phyloP scores from a whole-genome alignment of 768 basidiomycete species.

The Russula sp. region DNA sequence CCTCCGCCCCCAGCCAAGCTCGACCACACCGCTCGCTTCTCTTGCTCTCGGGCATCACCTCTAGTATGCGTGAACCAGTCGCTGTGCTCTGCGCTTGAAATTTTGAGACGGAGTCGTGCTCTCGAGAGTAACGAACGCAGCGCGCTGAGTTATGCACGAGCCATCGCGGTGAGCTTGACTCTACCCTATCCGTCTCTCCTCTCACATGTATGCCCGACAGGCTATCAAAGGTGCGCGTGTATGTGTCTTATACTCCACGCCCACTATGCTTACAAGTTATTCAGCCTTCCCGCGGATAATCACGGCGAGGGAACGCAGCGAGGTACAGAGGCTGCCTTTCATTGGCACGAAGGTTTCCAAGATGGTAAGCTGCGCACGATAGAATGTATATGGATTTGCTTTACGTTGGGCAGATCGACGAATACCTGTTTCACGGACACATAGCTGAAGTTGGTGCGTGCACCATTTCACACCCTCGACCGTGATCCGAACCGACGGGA shows the following conservation, averaged over 20 bases:
- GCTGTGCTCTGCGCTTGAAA: slow-evolving; percentile 50
- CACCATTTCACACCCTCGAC: background rate
- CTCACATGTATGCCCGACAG: slow-evolving; percentile 28
- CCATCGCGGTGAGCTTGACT: slow-evolving; percentile 48
- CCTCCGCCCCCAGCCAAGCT: slow-evolving; percentile 26
- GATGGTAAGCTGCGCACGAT: slow-evolving; percentile 28
- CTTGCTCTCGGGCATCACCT: slow-evolving; percentile 59
- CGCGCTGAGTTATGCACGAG: slow-evolving; percentile 65
- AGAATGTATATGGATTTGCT: background rate
- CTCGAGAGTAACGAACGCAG: slow-evolving; percentile 65
- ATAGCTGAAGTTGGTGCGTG: slow-evolving; percentile 54
- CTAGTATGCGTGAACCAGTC: slow-evolving; percentile 64
- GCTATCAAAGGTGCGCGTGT: slow-evolving; percentile 40
- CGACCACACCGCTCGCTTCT: slow-evolving; percentile 39
- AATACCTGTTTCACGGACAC: slow-evolving; percentile 48
- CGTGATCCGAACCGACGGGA: slow-evolving; percentile 1
- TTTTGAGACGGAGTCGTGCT: slow-evolving; percentile 52
- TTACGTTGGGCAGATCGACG: slow-evolving; percentile 44
- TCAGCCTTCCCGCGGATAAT: slow-evolving; percentile 33
- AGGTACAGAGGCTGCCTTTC: slow-evolving; percentile 32
- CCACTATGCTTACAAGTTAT: background rate
- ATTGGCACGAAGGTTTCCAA: slow-evolving; percentile 36
- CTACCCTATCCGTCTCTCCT: background rate
- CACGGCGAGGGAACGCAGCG: slow-evolving; percentile 23
- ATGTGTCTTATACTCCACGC: background rate